These are phyloP conservation scores for Thielaviopsis ethacetica DNA, from an alignment of 2,329 filamentous ascomycete species.

Conservation along the genomic window DNA sequence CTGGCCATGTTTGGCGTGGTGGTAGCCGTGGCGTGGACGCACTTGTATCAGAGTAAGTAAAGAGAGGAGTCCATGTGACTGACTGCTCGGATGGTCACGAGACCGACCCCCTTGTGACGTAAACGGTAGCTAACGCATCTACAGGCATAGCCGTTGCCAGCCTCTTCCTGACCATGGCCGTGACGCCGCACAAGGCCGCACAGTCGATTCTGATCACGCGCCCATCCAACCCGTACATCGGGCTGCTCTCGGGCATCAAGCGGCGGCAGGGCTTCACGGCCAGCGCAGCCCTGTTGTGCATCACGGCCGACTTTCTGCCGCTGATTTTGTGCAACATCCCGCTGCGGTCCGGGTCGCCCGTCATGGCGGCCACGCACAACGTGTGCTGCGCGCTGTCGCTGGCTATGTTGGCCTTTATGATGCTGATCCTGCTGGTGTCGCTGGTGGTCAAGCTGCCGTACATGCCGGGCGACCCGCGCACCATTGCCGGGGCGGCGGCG, in stretches of 20 bases:
- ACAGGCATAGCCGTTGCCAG: constrained; percentile 12
- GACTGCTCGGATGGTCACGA: too few relatives aligned
- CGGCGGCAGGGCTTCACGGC: constrained; percentile 1
- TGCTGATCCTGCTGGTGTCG: constrained; percentile 3
- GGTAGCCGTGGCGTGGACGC: constrained; percentile 1
- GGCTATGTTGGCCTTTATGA: constrained; percentile 9
- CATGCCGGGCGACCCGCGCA: constrained; percentile 11
- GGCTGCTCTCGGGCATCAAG: constrained; percentile 5
- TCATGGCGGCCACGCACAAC: background rate
- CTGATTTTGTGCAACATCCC: constrained; percentile 10
- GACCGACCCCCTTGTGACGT: too few relatives aligned
- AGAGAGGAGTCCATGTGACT: too few relatives aligned
- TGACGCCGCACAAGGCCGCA: constrained; percentile 6
- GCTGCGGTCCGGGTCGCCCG: background rate
- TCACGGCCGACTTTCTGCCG: constrained; percentile 7
- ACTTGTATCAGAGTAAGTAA: constrained; percentile 7
- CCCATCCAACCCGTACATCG: constrained; percentile 8
- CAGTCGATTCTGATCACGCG: constrained; percentile 6
- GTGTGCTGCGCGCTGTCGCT: constrained; percentile 2
- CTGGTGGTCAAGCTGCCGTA: constrained; percentile 6
- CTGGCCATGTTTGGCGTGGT: constrained; percentile 7
- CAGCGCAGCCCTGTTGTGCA: background rate
- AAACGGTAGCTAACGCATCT: background rate
- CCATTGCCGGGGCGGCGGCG: constrained; percentile 6
- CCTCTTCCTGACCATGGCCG: constrained; percentile 15